Evolutionary conservation across 2,329 filamentous ascomycete genomes (phyloP).

Genomic region (Ophiostoma novo-ulmi): DNA sequence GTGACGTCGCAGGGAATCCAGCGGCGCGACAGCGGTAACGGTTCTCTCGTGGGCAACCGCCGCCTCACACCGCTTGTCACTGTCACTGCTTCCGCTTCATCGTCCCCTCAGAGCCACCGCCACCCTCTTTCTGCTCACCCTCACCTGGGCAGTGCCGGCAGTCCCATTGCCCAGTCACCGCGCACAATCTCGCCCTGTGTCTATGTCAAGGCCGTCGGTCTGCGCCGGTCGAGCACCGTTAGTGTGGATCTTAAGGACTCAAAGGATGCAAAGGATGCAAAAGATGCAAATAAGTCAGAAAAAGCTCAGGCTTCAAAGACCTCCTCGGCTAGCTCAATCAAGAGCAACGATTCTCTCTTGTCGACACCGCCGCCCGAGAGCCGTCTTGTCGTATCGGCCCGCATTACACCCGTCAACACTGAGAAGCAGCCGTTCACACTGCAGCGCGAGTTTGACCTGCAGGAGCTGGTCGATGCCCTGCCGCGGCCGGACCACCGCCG

Average conservation of each 20-base stretch:
- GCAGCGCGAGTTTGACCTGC: constrained; percentile 45
- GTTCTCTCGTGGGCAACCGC: background rate
- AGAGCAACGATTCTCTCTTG: constrained; percentile 11
- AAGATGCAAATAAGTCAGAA: background rate
- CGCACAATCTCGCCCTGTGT: constrained; percentile 25
- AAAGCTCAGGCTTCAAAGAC: background rate
- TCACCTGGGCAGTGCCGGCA: background rate
- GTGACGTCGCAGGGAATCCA: background rate
- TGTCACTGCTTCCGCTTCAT: background rate
- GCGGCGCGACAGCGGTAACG: background rate
- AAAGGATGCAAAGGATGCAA: background rate
- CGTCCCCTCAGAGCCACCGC: background rate
- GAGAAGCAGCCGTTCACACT: constrained; percentile 34
- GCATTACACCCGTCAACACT: constrained; percentile 38
- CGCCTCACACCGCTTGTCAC: constrained; percentile 24
- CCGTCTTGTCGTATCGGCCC: constrained; percentile 40
- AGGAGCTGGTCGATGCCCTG: constrained; percentile 44
- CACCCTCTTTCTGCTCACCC: background rate
- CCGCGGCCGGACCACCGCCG: constrained; percentile 32
- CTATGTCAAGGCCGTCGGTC: constrained; percentile 25
- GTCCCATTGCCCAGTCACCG: constrained; percentile 20
- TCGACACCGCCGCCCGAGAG: constrained; percentile 16
- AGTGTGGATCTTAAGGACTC: background rate
- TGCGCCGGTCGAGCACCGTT: background rate
- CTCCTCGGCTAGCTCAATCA: background rate